phyloP scores from a whole-genome alignment of 768 basidiomycete genomes.

The Hemileccinum rubropunctum region DNA sequence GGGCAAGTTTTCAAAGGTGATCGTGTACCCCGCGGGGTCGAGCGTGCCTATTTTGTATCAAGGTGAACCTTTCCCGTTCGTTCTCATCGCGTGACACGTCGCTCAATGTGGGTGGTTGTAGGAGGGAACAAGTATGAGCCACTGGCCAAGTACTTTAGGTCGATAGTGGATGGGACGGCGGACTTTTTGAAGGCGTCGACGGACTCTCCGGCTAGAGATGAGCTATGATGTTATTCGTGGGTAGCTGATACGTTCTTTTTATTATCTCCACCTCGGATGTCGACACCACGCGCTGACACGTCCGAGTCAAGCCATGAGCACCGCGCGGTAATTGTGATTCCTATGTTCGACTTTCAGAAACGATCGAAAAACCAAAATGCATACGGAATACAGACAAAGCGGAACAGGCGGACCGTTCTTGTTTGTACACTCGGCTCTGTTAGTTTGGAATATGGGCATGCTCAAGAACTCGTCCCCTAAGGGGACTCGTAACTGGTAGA shows the following conservation, averaged over 20 bases:
- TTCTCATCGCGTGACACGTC: neutral
- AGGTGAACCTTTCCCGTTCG: constrained; percentile 41
- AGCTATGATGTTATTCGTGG: constrained; percentile 20
- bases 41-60: constrained; percentile 59
- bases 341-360: neutral
- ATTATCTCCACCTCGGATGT: too few species aligned
- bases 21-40: constrained; percentile 66
- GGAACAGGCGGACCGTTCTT: too few species aligned
- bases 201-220: constrained; percentile 35
- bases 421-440: too few species aligned
- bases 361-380: neutral
- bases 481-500: too few species aligned
- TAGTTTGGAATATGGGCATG: too few species aligned
- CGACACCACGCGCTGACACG: too few species aligned
- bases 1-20: constrained; percentile 59
- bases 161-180: constrained; percentile 64
- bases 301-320: too few species aligned
- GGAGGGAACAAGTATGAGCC: constrained; percentile 74
- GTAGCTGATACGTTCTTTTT: neutral
- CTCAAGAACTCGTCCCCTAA: too few species aligned
- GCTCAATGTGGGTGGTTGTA: constrained; percentile 22
- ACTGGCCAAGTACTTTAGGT: constrained; percentile 70
- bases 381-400: too few species aligned
- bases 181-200: constrained; percentile 45
- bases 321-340: neutral